Base-by-base conservation (phyloP, 768 basidiomycete species). In the Boletus barrowsii region DNA sequence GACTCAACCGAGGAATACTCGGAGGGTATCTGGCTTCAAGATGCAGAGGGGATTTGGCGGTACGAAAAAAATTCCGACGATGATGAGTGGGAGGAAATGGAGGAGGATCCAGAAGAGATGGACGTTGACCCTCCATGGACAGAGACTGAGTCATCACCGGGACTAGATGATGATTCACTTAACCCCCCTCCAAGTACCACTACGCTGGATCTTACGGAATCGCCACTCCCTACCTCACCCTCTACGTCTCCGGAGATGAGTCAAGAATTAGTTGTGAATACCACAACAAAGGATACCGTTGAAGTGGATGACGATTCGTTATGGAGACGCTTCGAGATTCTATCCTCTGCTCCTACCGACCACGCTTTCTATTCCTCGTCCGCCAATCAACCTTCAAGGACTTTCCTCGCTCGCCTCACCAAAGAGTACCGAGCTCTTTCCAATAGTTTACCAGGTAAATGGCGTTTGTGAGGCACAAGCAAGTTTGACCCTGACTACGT, bases 261-360 rank as follows among this genome's bases (percentile, higher is more conserved):
- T 37, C 71, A 71, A 46, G 70, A 71, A 48, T 56, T 63, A 20
- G 55, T 60, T 15, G 50, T 65, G 24, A 68, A 68, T 24, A 61
- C 66, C 9, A 60, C 59, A 17, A 54, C 57, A 39, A 73, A 71
- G 39, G 57, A 65, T 32, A 71, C 59, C 20, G 49, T 51, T 14
- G 61, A 70, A 6, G 66, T 67, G 47, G 76, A 76, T 18, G 68
- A 72, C 4, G 73, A 76, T n/a, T 65, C 72, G 9, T 59, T 74
- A 39, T 94, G 91, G 92, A 83, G 83, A 59, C 83, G 84, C n/a
- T 98, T 98, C 64, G 85, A 87, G 50, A 73, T 96, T 41, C 73
- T 93, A 24, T 70, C 90, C 32, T 79, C 82, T 33, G 87, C 88
- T 15, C 93, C 94, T 22, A 61, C 60, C 44, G 95, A 97, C 64